A percentile compares a stretch with the other conserved stretches of the same genome.
Conservation (phyloP, 2,329 filamentous ascomycete genomes). For the Diplodia sapinea region DNA sequence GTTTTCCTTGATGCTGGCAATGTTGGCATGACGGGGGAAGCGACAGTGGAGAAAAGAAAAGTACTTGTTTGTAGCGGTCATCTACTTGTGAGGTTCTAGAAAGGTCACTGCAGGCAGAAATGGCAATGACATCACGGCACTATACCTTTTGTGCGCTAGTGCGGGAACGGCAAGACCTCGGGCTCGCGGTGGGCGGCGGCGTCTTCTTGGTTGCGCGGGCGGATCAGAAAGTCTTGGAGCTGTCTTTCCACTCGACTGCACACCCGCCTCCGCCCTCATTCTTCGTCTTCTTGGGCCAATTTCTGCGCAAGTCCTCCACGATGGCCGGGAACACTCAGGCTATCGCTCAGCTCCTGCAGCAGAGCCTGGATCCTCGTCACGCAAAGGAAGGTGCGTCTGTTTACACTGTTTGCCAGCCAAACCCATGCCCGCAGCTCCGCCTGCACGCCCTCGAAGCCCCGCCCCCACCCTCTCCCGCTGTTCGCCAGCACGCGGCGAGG, state of each 20-base stretch:
- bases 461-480: slow-evolving; percentile 19
- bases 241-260: slow-evolving; percentile 20
- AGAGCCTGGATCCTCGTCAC: slow-evolving; percentile 84
- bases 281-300: slow-evolving; percentile 16
- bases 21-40: background rate
- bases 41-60: background rate
- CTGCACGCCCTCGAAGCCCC: background rate
- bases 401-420: slow-evolving; percentile 35
- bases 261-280: background rate
- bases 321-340: slow-evolving; percentile 68
- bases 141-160: background rate
- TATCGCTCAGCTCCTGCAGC: slow-evolving; percentile 84
- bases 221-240: slow-evolving; percentile 31
- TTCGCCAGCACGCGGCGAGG: background rate
- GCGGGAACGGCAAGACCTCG: slow-evolving; percentile 4
- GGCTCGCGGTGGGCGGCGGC: background rate
- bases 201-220: slow-evolving; percentile 1
- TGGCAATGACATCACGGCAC: slow-evolving; percentile 22
- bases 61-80: background rate
- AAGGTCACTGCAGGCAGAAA: background rate
- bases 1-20: background rate
- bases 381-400: slow-evolving; percentile 80
- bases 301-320: slow-evolving; percentile 30
- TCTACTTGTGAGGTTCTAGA: background rate
- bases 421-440: slow-evolving; percentile 14